phyloP scores from a whole-genome alignment of 1,284 basidiomycete genomes.

The Pseudozyma sp. region DNA sequence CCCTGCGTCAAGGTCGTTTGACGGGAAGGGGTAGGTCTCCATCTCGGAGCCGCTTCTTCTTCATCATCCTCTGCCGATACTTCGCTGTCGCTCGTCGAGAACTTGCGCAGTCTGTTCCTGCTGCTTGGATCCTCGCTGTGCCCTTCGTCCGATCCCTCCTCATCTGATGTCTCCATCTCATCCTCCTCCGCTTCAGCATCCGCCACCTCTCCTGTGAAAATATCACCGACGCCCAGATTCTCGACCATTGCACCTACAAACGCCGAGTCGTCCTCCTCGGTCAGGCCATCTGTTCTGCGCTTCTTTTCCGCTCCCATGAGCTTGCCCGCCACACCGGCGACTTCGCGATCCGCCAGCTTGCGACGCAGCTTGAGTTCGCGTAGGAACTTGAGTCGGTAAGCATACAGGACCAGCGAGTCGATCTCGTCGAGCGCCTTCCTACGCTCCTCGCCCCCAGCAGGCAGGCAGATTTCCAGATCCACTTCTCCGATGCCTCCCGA shows the following conservation, averaged over 20 bases:
- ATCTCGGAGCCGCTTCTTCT: slow-evolving; percentile 21
- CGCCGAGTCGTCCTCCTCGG: slow-evolving; percentile 52
- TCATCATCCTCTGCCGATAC: slow-evolving; percentile 23
- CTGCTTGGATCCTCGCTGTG: slow-evolving; percentile 60
- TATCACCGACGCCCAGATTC: slow-evolving; percentile 65
- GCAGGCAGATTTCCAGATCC: slow-evolving; percentile 64
- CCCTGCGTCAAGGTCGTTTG: slow-evolving; percentile 33
- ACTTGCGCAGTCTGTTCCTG: slow-evolving; percentile 1
- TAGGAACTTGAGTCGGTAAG: slow-evolving; percentile 64
- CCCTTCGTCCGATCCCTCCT: slow-evolving; percentile 69
- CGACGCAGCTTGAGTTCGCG: slow-evolving; percentile 64
- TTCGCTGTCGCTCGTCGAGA: slow-evolving; percentile 39
- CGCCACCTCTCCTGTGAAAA: slow-evolving; percentile 60
- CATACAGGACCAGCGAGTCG: slow-evolving; percentile 62
- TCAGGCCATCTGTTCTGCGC: slow-evolving; percentile 42
- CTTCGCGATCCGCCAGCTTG: slow-evolving; percentile 55
- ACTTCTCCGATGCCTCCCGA: slow-evolving; percentile 58
- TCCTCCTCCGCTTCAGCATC: slow-evolving; percentile 64
- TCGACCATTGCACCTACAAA: slow-evolving; percentile 64
- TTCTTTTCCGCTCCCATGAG: slow-evolving; percentile 41
- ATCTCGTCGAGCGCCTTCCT: slow-evolving; percentile 59
- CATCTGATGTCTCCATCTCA: slow-evolving; percentile 54
- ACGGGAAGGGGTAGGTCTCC: slow-evolving; percentile 43
- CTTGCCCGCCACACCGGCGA: slow-evolving; percentile 53
- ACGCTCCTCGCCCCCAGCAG: slow-evolving; percentile 57